Conservation (phyloP, 352 stramenopile species). For the Pythium angustatum region DNA sequence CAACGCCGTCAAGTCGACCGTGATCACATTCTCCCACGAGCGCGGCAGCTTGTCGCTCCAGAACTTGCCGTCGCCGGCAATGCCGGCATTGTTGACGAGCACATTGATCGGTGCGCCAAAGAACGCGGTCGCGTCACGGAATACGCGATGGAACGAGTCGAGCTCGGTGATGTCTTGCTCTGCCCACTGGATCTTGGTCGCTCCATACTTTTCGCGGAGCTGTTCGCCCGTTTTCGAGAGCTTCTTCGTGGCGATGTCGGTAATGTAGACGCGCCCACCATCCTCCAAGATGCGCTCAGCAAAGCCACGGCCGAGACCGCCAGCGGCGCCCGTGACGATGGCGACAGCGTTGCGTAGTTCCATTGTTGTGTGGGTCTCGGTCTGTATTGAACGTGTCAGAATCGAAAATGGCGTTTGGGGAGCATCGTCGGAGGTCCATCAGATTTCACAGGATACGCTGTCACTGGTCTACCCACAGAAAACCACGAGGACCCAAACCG, state of each 20-base stretch:
- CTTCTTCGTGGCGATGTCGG: slow-evolving; percentile 58
- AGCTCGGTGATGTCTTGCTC: slow-evolving; percentile 68
- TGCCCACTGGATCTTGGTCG: slow-evolving; percentile 55
- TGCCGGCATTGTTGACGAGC: slow-evolving; percentile 81
- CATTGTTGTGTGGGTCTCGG: slow-evolving; percentile 37
- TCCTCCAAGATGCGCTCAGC: slow-evolving; percentile 47
- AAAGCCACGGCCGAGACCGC: slow-evolving; percentile 67
- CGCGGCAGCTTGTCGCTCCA: slow-evolving; percentile 35
- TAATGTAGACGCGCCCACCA: slow-evolving; percentile 70
- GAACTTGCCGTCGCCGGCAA: slow-evolving; percentile 53
- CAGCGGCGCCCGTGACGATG: slow-evolving; percentile 72
- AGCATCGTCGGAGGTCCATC: too few relatives aligned
- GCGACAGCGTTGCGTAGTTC: slow-evolving; percentile 56
- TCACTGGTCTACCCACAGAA: too few relatives aligned
- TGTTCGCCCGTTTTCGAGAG: slow-evolving; percentile 54
- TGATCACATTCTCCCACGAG: slow-evolving; percentile 61
- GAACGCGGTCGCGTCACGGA: slow-evolving; percentile 57
- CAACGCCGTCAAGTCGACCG: slow-evolving; percentile 70
- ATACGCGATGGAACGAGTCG: slow-evolving; percentile 56
- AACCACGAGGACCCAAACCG: too few relatives aligned
- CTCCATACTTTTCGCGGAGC: slow-evolving; percentile 46
- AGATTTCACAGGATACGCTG: too few relatives aligned
- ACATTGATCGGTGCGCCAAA: slow-evolving; percentile 67
- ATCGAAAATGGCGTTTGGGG: slow-evolving; percentile 5
- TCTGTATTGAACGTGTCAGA: neutral